A percentile compares a stretch with the other conserved stretches of the same genome.
Evolutionary conservation across 352 stramenopile genomes (phyloP).

Genomic region (Aphanomyces stellatus): DNA sequence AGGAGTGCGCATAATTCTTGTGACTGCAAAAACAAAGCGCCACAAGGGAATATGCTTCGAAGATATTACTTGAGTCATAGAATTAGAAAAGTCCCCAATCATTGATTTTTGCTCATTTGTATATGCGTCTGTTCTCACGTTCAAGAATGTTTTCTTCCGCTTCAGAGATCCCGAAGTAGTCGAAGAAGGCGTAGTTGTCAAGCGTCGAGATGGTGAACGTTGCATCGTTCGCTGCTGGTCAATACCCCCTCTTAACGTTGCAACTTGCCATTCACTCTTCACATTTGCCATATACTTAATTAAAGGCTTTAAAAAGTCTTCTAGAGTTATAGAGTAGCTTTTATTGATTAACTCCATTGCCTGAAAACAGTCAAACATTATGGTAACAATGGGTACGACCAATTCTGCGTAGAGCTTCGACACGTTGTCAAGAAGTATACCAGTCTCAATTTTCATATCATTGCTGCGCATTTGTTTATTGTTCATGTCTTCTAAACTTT

Average conservation of each 20-base stretch:
- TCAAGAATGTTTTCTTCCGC: not conserved
- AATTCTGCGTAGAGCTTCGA: not conserved
- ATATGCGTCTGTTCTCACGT: not conserved
- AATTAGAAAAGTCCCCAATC: not conserved
- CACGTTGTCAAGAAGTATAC: not conserved
- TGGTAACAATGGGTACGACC: not conserved
- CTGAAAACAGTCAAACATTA: not conserved
- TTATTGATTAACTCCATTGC: not conserved
- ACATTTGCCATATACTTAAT: not conserved
- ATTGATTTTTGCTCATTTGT: not conserved
- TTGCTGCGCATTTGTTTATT: not conserved
- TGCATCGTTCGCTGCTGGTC: not conserved
- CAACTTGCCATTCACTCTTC: conserved; percentile 2
- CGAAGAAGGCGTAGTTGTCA: not conserved
- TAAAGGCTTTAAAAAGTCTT: not conserved
- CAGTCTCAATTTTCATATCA: no score
- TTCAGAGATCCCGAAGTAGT: no score
- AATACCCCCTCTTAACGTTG: not conserved
- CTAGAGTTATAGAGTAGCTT: not conserved
- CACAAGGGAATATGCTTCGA: not conserved
- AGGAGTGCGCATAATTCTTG: not conserved
- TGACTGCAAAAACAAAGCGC: not conserved
- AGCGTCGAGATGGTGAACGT: not conserved
- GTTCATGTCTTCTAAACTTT: not conserved
- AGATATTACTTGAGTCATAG: not conserved